phyloP scores from a whole-genome alignment of 1,284 basidiomycete species.

The Pholiota adiposa region DNA sequence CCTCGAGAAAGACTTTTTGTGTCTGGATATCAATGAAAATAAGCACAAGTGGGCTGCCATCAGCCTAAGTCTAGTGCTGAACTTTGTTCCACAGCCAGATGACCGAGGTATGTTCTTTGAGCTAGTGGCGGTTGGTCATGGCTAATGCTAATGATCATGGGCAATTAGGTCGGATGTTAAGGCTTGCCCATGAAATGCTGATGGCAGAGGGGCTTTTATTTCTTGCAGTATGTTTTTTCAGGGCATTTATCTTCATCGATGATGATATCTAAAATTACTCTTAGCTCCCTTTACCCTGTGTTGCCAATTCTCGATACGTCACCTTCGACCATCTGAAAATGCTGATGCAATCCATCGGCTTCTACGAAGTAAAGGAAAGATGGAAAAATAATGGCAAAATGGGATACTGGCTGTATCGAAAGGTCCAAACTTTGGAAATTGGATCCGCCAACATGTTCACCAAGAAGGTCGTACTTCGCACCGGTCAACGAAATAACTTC shows the following conservation, averaged over 20 bases:
- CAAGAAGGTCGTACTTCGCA: conserved; percentile 64
- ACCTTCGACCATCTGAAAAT: conserved; percentile 58
- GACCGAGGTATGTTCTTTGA: conserved; percentile 70
- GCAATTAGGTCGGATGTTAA: conserved; percentile 83
- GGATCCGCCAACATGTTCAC: conserved; percentile 37
- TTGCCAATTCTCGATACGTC: conserved; percentile 83
- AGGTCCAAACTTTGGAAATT: conserved; percentile 27
- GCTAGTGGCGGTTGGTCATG: too few species aligned
- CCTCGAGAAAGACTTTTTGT: conserved; percentile 80
- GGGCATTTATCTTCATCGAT: neutral
- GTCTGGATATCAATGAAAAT: conserved; percentile 54
- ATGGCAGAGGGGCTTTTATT: conserved; percentile 65
- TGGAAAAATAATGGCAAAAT: conserved; percentile 76
- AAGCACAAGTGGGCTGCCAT: conserved; percentile 71
- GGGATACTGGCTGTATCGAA: conserved; percentile 75
- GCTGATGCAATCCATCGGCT: conserved; percentile 71
- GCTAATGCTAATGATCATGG: too few species aligned
- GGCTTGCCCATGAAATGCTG: conserved; percentile 66
- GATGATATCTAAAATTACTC: neutral
- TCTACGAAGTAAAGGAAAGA: conserved; percentile 57
- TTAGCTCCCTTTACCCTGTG: conserved; percentile 81
- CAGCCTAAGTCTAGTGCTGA: conserved; percentile 85
- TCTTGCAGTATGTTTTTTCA: conserved; percentile 58
- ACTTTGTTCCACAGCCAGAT: conserved; percentile 79
- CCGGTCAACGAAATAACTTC: conserved; percentile 84